Percentiles rank a stretch among this genome's conserved stretches.
Conservation (phyloP, 139 green algal species). For the Volvox reticuliferus region DNA sequence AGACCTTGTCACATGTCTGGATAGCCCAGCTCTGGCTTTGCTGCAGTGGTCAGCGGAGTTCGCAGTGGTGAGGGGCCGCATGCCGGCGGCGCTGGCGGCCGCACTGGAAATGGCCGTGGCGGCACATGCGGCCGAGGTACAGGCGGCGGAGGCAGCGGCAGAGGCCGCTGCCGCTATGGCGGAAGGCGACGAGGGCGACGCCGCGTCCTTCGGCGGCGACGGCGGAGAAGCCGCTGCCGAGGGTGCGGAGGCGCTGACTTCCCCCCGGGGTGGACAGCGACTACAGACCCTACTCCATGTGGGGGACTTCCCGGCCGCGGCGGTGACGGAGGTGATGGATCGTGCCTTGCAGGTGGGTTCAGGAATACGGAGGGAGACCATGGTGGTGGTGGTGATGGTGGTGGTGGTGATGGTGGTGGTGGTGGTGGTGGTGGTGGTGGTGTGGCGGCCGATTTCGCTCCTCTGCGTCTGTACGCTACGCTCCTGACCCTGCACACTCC, state of each 20-base stretch:
- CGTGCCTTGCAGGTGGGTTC: conserved; percentile 49
- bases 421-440: conserved; percentile 6
- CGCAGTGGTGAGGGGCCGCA: conserved; percentile 76
- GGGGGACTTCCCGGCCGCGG: conserved; percentile 37
- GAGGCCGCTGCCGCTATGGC: background rate
- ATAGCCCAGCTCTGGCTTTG: conserved; percentile 83
- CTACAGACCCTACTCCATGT: background rate
- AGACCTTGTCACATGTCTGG: conserved; percentile 80
- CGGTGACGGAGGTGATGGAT: conserved; percentile 60
- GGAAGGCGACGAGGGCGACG: background rate
- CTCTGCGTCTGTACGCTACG: too few relatives aligned
- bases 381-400: too few relatives aligned
- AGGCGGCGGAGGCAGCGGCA: conserved; percentile 25
- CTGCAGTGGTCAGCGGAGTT: conserved; percentile 89
- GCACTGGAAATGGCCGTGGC: conserved; percentile 30
- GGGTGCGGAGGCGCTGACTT: background rate
- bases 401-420: too few relatives aligned
- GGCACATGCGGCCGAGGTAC: background rate
- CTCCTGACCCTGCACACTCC: too few relatives aligned
- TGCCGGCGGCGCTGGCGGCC: conserved; percentile 62
- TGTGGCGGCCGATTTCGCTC: too few relatives aligned
- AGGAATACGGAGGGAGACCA: too few relatives aligned
- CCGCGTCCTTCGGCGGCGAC: background rate
- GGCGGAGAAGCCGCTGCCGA: background rate
- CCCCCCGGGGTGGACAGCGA: background rate